A percentile compares a stretch with the other conserved stretches of the same genome.
Evolutionary conservation across 2,329 filamentous ascomycete genomes (phyloP).

Genomic region (Phyllosticta citriasiana): DNA sequence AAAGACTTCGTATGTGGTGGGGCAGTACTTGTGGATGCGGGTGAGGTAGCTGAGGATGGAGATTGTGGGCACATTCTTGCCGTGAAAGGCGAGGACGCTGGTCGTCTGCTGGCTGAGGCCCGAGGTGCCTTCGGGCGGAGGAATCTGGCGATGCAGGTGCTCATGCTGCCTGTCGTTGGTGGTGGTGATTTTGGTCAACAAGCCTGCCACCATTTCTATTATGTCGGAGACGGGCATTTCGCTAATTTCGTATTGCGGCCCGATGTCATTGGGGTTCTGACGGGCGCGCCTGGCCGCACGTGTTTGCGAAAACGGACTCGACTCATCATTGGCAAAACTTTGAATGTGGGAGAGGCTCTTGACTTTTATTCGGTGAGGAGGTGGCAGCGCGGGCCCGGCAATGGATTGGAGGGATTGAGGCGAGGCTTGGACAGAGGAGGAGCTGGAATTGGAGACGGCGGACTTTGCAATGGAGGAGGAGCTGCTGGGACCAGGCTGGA

Average conservation of each 20-base stretch:
- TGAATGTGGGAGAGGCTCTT: slow-evolving; percentile 87
- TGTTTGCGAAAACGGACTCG: slow-evolving; percentile 46
- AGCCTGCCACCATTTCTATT: slow-evolving; percentile 96
- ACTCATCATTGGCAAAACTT: slow-evolving; percentile 71
- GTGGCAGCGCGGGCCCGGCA: slow-evolving; percentile 23
- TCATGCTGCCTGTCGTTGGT: slow-evolving; percentile 95
- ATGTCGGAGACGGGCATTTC: slow-evolving; percentile 95
- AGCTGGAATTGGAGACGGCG: slow-evolving; percentile 18
- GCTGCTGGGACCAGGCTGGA: slow-evolving; percentile 11
- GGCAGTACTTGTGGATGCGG: slow-evolving; percentile 97
- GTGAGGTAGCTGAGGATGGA: slow-evolving; percentile 93
- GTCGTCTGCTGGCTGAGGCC: slow-evolving; percentile 54
- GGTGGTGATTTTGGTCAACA: slow-evolving; percentile 92
- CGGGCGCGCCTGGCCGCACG: slow-evolving; percentile 32
- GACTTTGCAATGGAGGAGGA: slow-evolving; percentile 12
- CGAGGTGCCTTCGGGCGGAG: slow-evolving; percentile 48
- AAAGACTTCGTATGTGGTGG: slow-evolving; percentile 97
- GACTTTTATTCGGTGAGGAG: slow-evolving; percentile 59
- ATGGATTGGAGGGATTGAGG: slow-evolving; percentile 18
- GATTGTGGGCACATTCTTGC: slow-evolving; percentile 95
- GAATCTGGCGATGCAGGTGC: slow-evolving; percentile 67
- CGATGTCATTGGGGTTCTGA: slow-evolving; percentile 39
- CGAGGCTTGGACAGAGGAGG: slow-evolving; percentile 20
- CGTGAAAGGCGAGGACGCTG: slow-evolving; percentile 87
- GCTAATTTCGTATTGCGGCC: slow-evolving; percentile 80